A percentile compares a stretch with the other conserved stretches of the same genome.
Evolutionary conservation across 2,329 filamentous ascomycete species (phyloP).

Genomic region (Plenodomus lindquistii): DNA sequence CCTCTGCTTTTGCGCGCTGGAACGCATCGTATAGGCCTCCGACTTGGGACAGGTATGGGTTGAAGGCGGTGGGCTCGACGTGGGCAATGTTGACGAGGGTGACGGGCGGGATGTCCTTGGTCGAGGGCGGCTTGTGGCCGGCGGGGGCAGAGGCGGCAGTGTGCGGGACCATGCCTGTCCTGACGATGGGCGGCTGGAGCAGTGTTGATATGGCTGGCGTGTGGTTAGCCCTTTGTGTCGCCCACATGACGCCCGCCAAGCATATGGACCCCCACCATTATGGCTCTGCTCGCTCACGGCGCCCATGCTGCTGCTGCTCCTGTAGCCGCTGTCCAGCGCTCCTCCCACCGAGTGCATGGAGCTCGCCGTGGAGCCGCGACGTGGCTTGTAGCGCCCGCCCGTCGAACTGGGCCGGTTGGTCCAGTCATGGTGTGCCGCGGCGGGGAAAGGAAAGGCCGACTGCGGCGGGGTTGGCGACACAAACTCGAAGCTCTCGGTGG

Average conservation of each 20-base stretch:
- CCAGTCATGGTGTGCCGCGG: slow-evolving; percentile 58
- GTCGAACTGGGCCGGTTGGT: slow-evolving; percentile 52
- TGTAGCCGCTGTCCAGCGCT: slow-evolving; percentile 71
- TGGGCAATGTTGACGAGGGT: slow-evolving; percentile 85
- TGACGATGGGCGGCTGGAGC: slow-evolving; percentile 86
- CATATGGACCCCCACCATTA: slow-evolving; percentile 63
- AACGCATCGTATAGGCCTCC: slow-evolving; percentile 88
- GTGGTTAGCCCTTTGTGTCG: slow-evolving; percentile 14
- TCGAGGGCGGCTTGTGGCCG: slow-evolving; percentile 79
- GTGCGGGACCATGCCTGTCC: slow-evolving; percentile 83
- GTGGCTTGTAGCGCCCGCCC: slow-evolving; percentile 54
- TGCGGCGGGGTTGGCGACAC: slow-evolving; percentile 48
- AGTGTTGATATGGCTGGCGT: slow-evolving; percentile 78
- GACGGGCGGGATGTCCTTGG: slow-evolving; percentile 90
- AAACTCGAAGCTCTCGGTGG: slow-evolving; percentile 55
- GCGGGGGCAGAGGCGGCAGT: slow-evolving; percentile 70
- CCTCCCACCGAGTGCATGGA: slow-evolving; percentile 87
- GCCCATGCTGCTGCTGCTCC: slow-evolving; percentile 54
- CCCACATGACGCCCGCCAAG: not conserved
- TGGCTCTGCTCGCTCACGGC: slow-evolving; percentile 75
- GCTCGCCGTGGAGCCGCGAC: slow-evolving; percentile 83
- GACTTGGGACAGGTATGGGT: slow-evolving; percentile 81
- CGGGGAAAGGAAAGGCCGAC: slow-evolving; percentile 58
- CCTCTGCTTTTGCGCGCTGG: slow-evolving; percentile 77
- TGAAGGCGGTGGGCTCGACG: slow-evolving; percentile 79